These are phyloP conservation scores for Penicillium sumatraense DNA, from an alignment of 2,329 filamentous ascomycete genomes.

Conservation along the genomic window DNA sequence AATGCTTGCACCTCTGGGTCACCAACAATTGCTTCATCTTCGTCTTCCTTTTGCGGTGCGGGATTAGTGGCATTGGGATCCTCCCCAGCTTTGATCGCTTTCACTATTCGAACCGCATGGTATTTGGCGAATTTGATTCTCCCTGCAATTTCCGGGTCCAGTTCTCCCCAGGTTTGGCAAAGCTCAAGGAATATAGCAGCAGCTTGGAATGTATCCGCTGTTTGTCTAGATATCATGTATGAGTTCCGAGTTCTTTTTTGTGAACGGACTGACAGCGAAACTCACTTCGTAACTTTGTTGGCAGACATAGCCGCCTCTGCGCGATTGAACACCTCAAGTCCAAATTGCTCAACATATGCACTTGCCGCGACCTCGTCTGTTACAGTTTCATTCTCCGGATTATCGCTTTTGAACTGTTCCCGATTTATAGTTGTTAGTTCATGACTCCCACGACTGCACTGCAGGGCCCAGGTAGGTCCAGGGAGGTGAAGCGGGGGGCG, in stretches of 20 bases:
- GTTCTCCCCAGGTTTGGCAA: conserved; percentile 77
- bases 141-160: conserved; percentile 74
- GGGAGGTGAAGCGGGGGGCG: not conserved
- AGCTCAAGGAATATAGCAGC: conserved; percentile 91
- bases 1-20: conserved; percentile 68
- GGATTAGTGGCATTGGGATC: conserved; percentile 94
- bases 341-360: conserved; percentile 94
- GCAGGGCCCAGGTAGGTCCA: not conserved
- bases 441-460: not conserved
- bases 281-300: conserved; percentile 79
- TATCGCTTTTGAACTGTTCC: conserved; percentile 69
- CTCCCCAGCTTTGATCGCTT: conserved; percentile 85
- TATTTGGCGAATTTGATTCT: conserved; percentile 98
- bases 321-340: conserved; percentile 80
- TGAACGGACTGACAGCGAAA: conserved; percentile 9
- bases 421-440: not conserved
- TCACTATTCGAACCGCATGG: conserved; percentile 88
- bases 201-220: conserved; percentile 90
- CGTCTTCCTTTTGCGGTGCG: conserved; percentile 59
- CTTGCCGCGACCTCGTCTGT: conserved; percentile 83
- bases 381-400: conserved; percentile 79
- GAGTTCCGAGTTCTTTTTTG: conserved; percentile 10
- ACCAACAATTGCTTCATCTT: conserved; percentile 53
- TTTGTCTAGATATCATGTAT: conserved; percentile 64
- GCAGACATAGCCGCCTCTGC: conserved; percentile 81